Conservation (phyloP, 345 rosid genomes). For the Eucalyptus curtisii region DNA sequence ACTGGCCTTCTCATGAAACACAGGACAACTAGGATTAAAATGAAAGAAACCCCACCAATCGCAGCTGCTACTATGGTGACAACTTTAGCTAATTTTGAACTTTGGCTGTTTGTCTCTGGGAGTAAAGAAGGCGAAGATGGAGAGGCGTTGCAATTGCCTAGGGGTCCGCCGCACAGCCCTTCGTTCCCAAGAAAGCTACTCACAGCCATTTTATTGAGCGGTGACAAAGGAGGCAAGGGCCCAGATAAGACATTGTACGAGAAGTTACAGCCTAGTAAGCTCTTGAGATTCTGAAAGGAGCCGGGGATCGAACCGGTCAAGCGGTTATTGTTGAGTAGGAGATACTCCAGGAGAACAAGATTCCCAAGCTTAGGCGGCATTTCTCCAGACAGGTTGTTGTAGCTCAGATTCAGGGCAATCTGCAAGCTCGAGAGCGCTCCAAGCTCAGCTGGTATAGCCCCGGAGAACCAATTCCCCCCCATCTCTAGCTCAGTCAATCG, state of each 20-base stretch:
- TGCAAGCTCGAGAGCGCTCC: slow-evolving; percentile 64
- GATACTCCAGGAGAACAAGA: slow-evolving; percentile 42
- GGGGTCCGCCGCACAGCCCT: slow-evolving; percentile 70
- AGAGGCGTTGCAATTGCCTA: slow-evolving; percentile 31
- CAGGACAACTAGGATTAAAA: slow-evolving; percentile 43
- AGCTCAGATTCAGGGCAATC: slow-evolving; percentile 80
- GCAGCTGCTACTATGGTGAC: slow-evolving; percentile 55
- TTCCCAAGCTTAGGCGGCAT: slow-evolving; percentile 72
- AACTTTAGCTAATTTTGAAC: slow-evolving; percentile 29
- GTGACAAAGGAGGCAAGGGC: slow-evolving; percentile 39
- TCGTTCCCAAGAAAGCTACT: slow-evolving; percentile 49
- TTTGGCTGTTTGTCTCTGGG: slow-evolving; percentile 1
- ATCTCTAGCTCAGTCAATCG: slow-evolving; percentile 73
- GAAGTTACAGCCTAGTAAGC: slow-evolving; percentile 78
- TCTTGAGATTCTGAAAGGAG: slow-evolving; percentile 49
- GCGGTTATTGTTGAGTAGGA: slow-evolving; percentile 71
- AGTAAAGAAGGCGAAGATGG: slow-evolving; percentile 14
- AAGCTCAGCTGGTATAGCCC: slow-evolving; percentile 45
- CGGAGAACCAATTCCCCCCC: slow-evolving; percentile 71
- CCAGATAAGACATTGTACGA: slow-evolving; percentile 68
- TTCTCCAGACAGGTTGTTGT: slow-evolving; percentile 58
- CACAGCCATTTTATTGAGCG: slow-evolving; percentile 26
- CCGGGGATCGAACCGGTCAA: slow-evolving; percentile 64
- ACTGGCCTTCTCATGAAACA: slow-evolving; percentile 49
- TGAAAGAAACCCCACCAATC: slow-evolving; percentile 62